Conservation (phyloP, 768 basidiomycete genomes). For the Panellus pusillus region DNA sequence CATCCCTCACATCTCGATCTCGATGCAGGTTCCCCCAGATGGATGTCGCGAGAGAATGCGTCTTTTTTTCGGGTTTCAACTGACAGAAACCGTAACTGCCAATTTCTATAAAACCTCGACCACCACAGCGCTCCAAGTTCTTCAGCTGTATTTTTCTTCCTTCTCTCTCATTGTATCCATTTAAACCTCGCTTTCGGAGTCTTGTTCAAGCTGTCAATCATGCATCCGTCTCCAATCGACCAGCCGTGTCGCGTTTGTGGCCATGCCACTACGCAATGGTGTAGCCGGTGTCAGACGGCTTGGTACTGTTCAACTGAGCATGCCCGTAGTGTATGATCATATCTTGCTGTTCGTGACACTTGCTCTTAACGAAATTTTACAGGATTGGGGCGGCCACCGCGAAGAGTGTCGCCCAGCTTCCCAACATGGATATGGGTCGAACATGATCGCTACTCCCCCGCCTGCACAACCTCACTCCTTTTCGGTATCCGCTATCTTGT, state of each 20-base stretch:
- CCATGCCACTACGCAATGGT: constrained; percentile 80
- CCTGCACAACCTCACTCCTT: constrained; percentile 68
- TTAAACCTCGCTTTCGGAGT: constrained; percentile 44
- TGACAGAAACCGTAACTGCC: constrained; percentile 14
- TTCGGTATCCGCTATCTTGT: constrained; percentile 68
- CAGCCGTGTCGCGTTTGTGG: constrained; percentile 77
- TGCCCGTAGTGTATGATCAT: constrained; percentile 58
- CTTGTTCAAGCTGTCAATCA: constrained; percentile 29
- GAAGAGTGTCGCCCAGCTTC: constrained; percentile 60
- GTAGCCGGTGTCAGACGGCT: constrained; percentile 76
- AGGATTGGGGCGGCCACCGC: constrained; percentile 85
- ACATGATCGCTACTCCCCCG: constrained; percentile 77
- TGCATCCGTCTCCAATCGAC: constrained; percentile 57
- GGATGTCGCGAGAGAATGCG: neutral
- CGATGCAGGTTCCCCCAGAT: constrained; percentile 1
- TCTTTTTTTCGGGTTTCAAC: constrained; percentile 15
- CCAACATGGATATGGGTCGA: constrained; percentile 37
- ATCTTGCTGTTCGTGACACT: neutral
- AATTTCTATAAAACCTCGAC: constrained; percentile 17
- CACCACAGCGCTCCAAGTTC: constrained; percentile 17
- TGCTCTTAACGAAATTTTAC: constrained; percentile 11
- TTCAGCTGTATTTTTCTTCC: constrained; percentile 25
- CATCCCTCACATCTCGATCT: neutral
- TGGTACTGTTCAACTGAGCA: constrained; percentile 87
- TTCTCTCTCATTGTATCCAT: constrained; percentile 19